Evolutionary conservation across 495 filamentous ascomycete species (phyloP), one percentile per base, ranked within the genome.

Genomic region (Tricharina praecox): DNA sequence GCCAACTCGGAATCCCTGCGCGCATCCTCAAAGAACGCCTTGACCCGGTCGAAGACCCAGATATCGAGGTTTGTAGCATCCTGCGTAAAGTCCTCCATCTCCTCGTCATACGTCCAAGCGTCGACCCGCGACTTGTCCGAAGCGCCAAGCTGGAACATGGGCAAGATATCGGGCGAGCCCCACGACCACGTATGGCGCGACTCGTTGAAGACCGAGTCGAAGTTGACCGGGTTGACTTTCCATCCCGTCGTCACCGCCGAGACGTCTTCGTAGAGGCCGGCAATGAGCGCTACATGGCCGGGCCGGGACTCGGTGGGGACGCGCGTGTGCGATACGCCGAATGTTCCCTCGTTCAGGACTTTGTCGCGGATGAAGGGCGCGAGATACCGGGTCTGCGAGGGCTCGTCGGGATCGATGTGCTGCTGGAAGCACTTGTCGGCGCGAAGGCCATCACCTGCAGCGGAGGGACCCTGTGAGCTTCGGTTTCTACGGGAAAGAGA

Each of bases 351-450:
- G 48, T 77, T 70, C 24, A 95, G 71, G 16, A 93, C 81, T 53
- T 79, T 77, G 20, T 85, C 93, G 51, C 92, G 85, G 53, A 99
- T 70, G 60, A 86, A 99, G 3, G 92, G 92, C n/a, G 88, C 82
- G 72, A 42, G 85, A 78, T 60, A 83, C 72, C 23, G 78, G 74
- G 28, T 63, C 58, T 16, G 75, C 63, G 56, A 76, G 68, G 25
- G 70, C 65, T 55, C 75, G 50, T 83, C 85, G 1, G 92, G 92
- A 63, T 96, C 88, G 34, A 83, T 81, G 57, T 90, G 82, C 33
- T 76, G 85, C 65, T 99, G 85, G 62, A 99, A 94, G 41, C 90
- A 85, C 67, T 96, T 99, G 69, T 99, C 92, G 56, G 88, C 92
- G 58, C 92, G 84, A 49, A 99, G 70, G 48, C 92, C 92, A 59